Evolutionary conservation across 306 rosid genomes (phyloP).

Genomic region (Crataegus laevigata): DNA sequence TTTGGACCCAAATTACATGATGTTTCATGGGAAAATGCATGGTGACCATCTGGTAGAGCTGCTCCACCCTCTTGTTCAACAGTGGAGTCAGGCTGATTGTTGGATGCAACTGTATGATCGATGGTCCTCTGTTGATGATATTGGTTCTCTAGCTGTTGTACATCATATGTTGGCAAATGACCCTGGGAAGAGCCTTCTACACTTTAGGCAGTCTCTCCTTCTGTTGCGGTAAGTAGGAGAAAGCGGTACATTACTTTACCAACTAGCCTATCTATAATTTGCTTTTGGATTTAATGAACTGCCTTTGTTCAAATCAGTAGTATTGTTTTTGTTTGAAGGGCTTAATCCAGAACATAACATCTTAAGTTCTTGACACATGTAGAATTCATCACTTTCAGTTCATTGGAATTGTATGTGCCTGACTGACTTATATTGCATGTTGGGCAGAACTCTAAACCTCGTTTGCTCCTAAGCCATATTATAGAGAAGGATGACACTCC

Average conservation of each 20-base stretch:
- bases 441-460: background rate
- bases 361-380: background rate
- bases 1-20: conserved; percentile 66
- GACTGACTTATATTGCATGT: background rate
- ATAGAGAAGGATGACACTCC: background rate
- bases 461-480: background rate
- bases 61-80: conserved; percentile 57
- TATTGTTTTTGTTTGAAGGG: background rate
- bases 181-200: conserved; percentile 75
- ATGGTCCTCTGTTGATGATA: conserved; percentile 88
- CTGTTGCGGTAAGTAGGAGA: conserved; percentile 51
- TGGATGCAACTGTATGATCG: conserved; percentile 78
- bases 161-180: conserved; percentile 79
- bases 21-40: conserved; percentile 61
- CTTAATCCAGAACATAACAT: background rate
- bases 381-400: background rate
- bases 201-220: conserved; percentile 84
- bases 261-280: background rate
- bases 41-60: conserved; percentile 65
- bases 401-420: background rate
- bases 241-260: background rate
- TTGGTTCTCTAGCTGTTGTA: conserved; percentile 82
- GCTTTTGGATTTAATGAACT: background rate
- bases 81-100: conserved; percentile 80
- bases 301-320: background rate